Evolutionary conservation across 805 yeast genomes (phyloP).

Genomic region (Nakazawaea siamensis): DNA sequence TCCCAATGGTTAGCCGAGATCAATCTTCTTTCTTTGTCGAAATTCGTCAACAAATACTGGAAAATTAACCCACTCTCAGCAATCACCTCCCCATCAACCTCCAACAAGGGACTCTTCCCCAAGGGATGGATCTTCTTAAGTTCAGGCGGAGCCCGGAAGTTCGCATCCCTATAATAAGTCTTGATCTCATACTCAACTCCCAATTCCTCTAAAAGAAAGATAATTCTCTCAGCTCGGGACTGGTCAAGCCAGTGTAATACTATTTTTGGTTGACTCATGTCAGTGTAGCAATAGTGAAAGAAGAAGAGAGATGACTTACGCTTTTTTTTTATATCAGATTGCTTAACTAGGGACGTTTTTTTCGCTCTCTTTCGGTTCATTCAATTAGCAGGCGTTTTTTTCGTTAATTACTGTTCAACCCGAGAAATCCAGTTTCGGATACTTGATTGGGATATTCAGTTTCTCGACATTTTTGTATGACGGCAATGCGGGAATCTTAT

Average conservation of each 20-base stretch:
- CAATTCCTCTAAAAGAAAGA: conserved; percentile 60
- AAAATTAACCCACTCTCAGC: conserved; percentile 59
- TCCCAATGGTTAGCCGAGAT: conserved; percentile 32
- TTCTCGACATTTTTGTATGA: conserved; percentile 58
- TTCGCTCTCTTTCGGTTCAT: too few relatives aligned
- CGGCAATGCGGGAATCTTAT: conserved; percentile 33
- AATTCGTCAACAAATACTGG: conserved; percentile 40
- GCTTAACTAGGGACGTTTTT: too few relatives aligned
- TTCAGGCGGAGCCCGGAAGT: conserved; percentile 40
- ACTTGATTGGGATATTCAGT: conserved; percentile 39
- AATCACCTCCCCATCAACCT: conserved; percentile 28
- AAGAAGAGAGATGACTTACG: too few relatives aligned
- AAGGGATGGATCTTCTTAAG: conserved; percentile 47
- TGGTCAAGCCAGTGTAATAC: conserved; percentile 37
- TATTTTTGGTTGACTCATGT: too few relatives aligned
- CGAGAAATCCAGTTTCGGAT: conserved; percentile 23
- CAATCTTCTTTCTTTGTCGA: conserved; percentile 34
- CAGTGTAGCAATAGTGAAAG: too few relatives aligned
- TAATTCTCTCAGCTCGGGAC: conserved; percentile 52
- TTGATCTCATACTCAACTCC: conserved; percentile 46
- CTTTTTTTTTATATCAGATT: too few relatives aligned
- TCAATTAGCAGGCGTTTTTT: too few relatives aligned
- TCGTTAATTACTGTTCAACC: too few relatives aligned
- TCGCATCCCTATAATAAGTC: conserved; percentile 39
- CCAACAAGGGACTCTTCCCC: conserved; percentile 59